Evolutionary conservation across 106 monocot genomes (phyloP).

Genomic region (Alisma plantagoaquatica): DNA sequence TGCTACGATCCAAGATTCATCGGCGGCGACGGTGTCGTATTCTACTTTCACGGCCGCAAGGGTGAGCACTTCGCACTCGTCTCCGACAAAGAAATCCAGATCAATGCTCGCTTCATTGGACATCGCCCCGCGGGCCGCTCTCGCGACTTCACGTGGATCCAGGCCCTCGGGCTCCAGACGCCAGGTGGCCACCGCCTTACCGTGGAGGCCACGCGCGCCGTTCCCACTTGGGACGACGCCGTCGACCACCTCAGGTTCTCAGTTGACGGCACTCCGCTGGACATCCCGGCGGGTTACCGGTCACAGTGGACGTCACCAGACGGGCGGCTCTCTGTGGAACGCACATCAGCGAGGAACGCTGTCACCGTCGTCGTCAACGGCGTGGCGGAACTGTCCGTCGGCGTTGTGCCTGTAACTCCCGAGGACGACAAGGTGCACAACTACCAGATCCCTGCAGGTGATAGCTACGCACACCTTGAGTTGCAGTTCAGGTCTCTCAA

Average conservation of each 20-base stretch:
- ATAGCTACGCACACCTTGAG: too few species aligned
- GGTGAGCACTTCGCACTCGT: constrained; percentile 33
- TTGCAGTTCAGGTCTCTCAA: too few species aligned
- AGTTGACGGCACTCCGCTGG: constrained; percentile 13
- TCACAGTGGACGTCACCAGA: constrained; percentile 29
- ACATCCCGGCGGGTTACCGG: too few species aligned
- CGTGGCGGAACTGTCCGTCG: too few species aligned
- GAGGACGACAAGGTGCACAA: too few species aligned
- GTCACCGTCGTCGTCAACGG: constrained; percentile 16
- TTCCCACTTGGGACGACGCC: too few species aligned
- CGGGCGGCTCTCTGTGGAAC: constrained; percentile 17
- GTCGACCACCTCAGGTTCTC: constrained; percentile 34
- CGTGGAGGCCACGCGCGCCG: constrained; percentile 28
- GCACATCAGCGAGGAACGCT: constrained; percentile 25
- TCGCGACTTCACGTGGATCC: constrained; percentile 60
- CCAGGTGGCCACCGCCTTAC: constrained; percentile 21
- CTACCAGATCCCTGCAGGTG: too few species aligned
- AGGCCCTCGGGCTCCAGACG: constrained; percentile 40
- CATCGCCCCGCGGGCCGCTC: too few species aligned
- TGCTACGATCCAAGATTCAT: constrained; percentile 38
- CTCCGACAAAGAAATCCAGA: constrained; percentile 35
- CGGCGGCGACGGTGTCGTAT: constrained; percentile 45
- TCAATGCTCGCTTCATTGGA: not conserved
- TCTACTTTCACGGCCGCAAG: constrained; percentile 68
- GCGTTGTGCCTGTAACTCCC: too few species aligned